phyloP scores from a whole-genome alignment of 306 rosid genomes.

The Betula pendula region DNA sequence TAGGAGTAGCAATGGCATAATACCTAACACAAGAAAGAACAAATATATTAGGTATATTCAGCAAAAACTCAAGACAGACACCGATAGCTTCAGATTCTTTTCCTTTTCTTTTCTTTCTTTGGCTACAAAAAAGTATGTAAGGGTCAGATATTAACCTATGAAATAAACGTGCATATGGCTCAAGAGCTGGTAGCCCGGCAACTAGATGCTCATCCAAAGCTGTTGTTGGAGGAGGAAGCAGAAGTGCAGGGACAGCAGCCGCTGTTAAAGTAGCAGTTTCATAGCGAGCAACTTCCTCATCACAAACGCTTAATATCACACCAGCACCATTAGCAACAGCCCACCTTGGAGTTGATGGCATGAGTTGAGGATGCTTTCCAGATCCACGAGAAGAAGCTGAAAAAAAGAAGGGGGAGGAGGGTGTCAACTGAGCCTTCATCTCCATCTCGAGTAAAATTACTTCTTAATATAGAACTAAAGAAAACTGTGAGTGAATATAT shows the following conservation, averaged over 20 bases:
- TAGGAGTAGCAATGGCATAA: constrained; percentile 99
- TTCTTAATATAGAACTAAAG: neutral
- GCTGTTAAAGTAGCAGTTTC: constrained; percentile 97
- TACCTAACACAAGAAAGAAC: constrained; percentile 46
- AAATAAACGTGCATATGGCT: constrained; percentile 96
- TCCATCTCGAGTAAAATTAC: neutral
- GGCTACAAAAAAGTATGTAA: constrained; percentile 21
- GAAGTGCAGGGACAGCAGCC: constrained; percentile 92
- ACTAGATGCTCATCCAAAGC: constrained; percentile 96
- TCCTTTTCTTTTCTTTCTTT: neutral
- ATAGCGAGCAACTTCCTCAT: constrained; percentile 93
- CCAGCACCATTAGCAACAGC: constrained; percentile 99
- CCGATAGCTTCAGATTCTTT: constrained; percentile 4
- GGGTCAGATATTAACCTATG: constrained; percentile 64
- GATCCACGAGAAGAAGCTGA: constrained; percentile 90
- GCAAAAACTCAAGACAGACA: neutral
- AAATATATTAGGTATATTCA: constrained; percentile 19
- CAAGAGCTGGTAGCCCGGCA: constrained; percentile 98
- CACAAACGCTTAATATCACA: constrained; percentile 95
- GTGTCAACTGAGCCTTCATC: neutral
- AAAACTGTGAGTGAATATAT: neutral
- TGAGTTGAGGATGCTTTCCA: constrained; percentile 97
- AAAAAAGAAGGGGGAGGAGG: constrained; percentile 17
- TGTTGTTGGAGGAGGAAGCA: constrained; percentile 99
- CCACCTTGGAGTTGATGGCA: constrained; percentile 96